Evolutionary conservation across 169 alveolate species (phyloP).

Genomic region (Plasmodium yoelii): DNA sequence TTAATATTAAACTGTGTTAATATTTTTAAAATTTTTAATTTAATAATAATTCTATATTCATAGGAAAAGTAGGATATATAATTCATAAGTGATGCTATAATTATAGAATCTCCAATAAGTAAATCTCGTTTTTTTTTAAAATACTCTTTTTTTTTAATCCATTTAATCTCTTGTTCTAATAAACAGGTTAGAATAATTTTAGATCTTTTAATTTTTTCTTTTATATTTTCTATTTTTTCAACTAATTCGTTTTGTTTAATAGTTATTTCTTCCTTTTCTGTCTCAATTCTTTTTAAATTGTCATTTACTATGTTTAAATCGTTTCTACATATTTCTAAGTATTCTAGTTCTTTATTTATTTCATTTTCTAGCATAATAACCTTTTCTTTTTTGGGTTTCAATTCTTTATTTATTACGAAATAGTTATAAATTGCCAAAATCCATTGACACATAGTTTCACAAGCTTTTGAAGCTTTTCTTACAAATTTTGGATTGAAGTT

Average conservation of each 20-base stretch:
- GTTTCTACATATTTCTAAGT: conserved; percentile 31
- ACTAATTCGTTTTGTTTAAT: conserved; percentile 47
- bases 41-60: conserved; percentile 53
- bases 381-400: conserved; percentile 71
- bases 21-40: conserved; percentile 30
- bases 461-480: conserved; percentile 71
- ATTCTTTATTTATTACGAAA: conserved; percentile 61
- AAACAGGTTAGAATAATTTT: conserved; percentile 48
- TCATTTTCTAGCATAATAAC: conserved; percentile 51
- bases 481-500: conserved; percentile 74
- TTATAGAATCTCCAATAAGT: conserved; percentile 65
- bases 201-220: conserved; percentile 55
- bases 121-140: conserved; percentile 55
- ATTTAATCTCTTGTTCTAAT: conserved; percentile 61
- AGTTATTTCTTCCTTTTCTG: conserved; percentile 58
- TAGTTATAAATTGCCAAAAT: conserved; percentile 71
- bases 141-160: conserved; percentile 48
- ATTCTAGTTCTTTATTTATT: conserved; percentile 54
- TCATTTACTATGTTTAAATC: conserved; percentile 35
- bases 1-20: conserved; percentile 11
- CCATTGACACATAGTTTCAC: conserved; percentile 77
- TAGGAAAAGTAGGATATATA: conserved; percentile 63
- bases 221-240: conserved; percentile 53
- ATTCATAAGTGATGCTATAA: conserved; percentile 39
- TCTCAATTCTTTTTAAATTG: conserved; percentile 31